Base-by-base conservation (phyloP, 768 basidiomycete genomes). In the Phaeotremella fagi region DNA sequence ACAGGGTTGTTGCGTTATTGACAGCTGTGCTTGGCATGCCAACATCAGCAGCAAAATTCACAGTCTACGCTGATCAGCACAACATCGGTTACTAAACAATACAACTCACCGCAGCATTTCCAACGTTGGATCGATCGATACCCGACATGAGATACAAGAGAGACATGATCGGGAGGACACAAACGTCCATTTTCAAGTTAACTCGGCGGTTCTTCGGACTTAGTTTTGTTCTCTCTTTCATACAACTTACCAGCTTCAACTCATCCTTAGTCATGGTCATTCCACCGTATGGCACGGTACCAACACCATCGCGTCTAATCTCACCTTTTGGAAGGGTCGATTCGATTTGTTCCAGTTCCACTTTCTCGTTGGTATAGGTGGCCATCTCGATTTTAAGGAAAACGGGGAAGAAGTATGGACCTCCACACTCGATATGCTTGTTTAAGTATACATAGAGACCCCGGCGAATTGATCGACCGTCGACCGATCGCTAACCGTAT, bases 21-120 rank as follows among this genome's bases (percentile, higher is more conserved):
- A 60, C 57, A 5, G 57, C 53, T 25, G 37, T 47, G n/a, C 48
- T 51, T 24, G 57, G 53, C n/a, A 59, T 48, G 28, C 54, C 54
- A 23, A 55, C 35, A 28, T 54, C 53, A 3, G 23, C 29, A 18
- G 49, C 45, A 36, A 59, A 59, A 18, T 46, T 46, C 47, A 54
- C 54, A 3, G 57, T 59, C 15, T 47, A 43, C 7, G 42, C 9
- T 18, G 20, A 43, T 43, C 42, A 43, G 42, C 18, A 43, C 9
- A 11, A 14, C 18, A 43, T 9, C 18, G 24, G n/a, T 43, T 9
- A 20, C 42, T 43, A 43, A 7, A 9, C 14, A 14, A 43, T 9
- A 27, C 5, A 12, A 27, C 45, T 11, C 25, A 46, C 45, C 6
- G 54, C 47, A 7, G 57, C 57, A 46, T 59, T 59, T 7, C 57